Evolutionary conservation across 169 alveolate genomes (phyloP).

Genomic region (Pseudocohnilembus persalinus): DNA sequence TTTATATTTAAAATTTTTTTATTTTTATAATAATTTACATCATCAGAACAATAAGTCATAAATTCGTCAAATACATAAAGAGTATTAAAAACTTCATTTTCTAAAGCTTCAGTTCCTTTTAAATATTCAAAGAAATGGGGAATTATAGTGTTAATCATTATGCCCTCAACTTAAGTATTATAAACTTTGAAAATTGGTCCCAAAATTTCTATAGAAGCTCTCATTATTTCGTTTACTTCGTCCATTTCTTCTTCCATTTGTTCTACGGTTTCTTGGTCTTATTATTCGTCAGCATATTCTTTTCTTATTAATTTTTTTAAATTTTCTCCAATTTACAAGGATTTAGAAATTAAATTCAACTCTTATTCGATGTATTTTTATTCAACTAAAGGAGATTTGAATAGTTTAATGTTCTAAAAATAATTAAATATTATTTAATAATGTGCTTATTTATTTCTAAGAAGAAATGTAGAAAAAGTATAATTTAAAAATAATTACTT

Average conservation of each 20-base stretch:
- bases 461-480: no score
- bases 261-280: not conserved
- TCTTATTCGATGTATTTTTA: not conserved
- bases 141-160: not conserved
- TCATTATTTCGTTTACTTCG: not conserved
- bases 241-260: not conserved
- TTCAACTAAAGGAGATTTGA: not conserved
- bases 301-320: no score
- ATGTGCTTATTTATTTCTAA: no score
- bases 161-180: not conserved
- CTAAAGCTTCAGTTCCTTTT: not conserved
- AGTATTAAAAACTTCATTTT: not conserved
- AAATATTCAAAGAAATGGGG: not conserved
- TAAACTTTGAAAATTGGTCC: not conserved
- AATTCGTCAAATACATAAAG: not conserved
- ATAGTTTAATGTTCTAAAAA: not conserved
- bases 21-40: not conserved
- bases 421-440: no score
- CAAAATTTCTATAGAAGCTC: not conserved
- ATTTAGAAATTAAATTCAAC: not conserved
- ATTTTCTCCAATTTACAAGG: not conserved
- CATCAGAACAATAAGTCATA: not conserved
- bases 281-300: not conserved
- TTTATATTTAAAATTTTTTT: no score
- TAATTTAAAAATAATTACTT: not conserved